Evolutionary conservation across 179 eudicot genomes (phyloP).

Genomic region (Silene vulgaris): DNA sequence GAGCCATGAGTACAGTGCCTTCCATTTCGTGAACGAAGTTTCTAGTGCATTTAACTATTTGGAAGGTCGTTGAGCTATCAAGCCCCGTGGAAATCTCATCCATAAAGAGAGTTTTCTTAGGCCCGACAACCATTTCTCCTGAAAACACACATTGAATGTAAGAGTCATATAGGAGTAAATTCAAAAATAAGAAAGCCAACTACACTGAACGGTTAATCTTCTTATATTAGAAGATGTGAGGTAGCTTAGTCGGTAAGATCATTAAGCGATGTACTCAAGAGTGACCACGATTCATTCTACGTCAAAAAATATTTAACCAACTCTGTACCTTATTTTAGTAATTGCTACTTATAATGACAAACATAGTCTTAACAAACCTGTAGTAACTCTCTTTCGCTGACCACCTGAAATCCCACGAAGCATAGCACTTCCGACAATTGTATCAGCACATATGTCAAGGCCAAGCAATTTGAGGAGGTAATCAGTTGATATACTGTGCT

Average conservation of each 20-base stretch:
- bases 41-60: constrained; percentile 69
- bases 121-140: constrained; percentile 98
- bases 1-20: constrained; percentile 64
- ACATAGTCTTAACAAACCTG: constrained; percentile 21
- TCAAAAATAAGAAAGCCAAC: background rate
- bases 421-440: constrained; percentile 32
- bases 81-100: constrained; percentile 97
- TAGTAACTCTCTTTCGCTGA: constrained; percentile 36
- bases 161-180: background rate
- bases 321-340: background rate
- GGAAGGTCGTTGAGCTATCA: constrained; percentile 93
- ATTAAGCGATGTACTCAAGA: no score
- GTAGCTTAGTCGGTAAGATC: no score
- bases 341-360: constrained; percentile 1
- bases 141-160: constrained; percentile 19
- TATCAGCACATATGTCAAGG: constrained; percentile 37
- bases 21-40: constrained; percentile 81
- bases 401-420: constrained; percentile 37
- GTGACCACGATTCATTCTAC: no score
- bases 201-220: no score
- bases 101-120: constrained; percentile 86
- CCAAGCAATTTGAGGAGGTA: constrained; percentile 34
- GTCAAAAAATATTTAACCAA: background rate
- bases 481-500: constrained; percentile 67
- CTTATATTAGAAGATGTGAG: no score